Evolutionary conservation across 805 yeast genomes (phyloP).

Genomic region (Hyphopichia homilentoma): DNA sequence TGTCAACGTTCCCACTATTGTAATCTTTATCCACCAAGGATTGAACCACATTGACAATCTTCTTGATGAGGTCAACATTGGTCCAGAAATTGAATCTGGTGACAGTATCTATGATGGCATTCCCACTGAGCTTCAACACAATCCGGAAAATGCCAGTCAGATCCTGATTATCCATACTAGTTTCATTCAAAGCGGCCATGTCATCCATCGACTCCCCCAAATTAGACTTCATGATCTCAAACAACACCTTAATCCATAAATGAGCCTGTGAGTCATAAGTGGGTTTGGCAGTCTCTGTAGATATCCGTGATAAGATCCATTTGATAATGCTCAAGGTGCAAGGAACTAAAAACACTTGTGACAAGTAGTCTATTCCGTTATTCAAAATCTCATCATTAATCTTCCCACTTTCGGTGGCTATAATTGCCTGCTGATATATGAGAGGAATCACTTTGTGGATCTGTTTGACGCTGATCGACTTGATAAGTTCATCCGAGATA

Average conservation of each 20-base stretch:
- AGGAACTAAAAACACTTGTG: constrained; percentile 70
- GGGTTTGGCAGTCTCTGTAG: constrained; percentile 7
- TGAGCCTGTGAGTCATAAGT: constrained; percentile 10
- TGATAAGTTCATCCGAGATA: constrained; percentile 77
- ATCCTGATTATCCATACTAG: constrained; percentile 10
- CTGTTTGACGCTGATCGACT: constrained; percentile 62
- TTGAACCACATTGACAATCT: constrained; percentile 8
- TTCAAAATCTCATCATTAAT: constrained; percentile 57
- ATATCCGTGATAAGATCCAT: constrained; percentile 23
- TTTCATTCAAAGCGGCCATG: constrained; percentile 10
- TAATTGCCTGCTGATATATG: constrained; percentile 67
- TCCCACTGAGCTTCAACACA: constrained; percentile 21
- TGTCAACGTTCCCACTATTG: neutral
- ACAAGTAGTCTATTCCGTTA: constrained; percentile 83
- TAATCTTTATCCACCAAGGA: neutral
- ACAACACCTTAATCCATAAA: constrained; percentile 14
- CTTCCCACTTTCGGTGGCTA: constrained; percentile 52
- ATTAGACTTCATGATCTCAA: constrained; percentile 23
- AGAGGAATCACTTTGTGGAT: constrained; percentile 67
- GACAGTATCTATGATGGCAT: constrained; percentile 11
- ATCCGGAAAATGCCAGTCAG: constrained; percentile 18
- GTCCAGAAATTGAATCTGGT: constrained; percentile 11
- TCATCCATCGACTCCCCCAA: constrained; percentile 9
- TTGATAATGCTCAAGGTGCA: constrained; percentile 40
- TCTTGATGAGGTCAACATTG: constrained; percentile 8